Evolutionary conservation across 2,329 filamentous ascomycete genomes (phyloP), one percentile per base, ranked within the genome.

Genomic region (Apiospora saccharicola): DNA sequence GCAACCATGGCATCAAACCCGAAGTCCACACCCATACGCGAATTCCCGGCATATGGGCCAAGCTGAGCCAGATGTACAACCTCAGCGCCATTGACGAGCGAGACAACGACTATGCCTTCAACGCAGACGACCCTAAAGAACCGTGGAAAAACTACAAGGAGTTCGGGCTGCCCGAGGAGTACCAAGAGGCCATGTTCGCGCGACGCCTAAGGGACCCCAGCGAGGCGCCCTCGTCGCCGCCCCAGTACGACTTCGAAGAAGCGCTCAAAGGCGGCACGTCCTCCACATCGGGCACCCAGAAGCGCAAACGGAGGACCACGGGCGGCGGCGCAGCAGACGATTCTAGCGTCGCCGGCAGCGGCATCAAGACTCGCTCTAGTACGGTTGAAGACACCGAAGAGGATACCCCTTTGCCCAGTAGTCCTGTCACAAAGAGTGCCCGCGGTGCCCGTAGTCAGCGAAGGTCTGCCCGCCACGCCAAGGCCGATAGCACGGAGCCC

Each of bases 11-110:
- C 78, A 92, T 93, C 80, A 89, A 95, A 81, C 89, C 92, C 70
- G 87, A 92, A 78, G 77, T 90, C 75, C 85, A 90, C 76, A 88
- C 89, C 22, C 96, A 99, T 84, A 98, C 94, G 53, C 92, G 93
- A 73, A 96, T 98, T 76, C 92, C 94, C 0, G 93, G 93, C 53
- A 98, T 99, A 75, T 98, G 96, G 96, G 88, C 89, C 76, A 98
- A 98, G 82, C 87, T 99, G 14, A 85, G 88, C 44, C 90, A 90
- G 46, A 90, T 96, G 74, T 99, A 98, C 84, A 94, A 98, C 82
- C 89, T 98, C 43, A 90, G 93, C 68, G 89, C 92, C 53, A 92
- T 98, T 72, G 94, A 98, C 82, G 94, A 97, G 80, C 91, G 95
- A 77, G 96, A 94, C 81, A 88, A 92, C 80, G 85, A 86, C 74